phyloP scores from a whole-genome alignment of 1,284 basidiomycete genomes.

The Leccinum pachyderme region DNA sequence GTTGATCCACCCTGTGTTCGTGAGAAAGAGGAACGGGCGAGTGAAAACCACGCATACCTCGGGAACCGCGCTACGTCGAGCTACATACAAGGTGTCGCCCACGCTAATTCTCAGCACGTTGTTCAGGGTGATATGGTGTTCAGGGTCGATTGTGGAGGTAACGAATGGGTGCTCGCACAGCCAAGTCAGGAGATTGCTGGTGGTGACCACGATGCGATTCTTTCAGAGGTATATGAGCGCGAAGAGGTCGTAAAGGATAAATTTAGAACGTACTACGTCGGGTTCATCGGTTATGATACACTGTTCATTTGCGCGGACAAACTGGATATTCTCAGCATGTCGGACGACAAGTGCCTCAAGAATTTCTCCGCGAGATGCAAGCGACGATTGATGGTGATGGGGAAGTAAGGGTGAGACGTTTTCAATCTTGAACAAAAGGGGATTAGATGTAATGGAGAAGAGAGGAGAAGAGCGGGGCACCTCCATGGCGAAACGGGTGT shows the following conservation, averaged over 20 bases:
- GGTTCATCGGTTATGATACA: conserved; percentile 31
- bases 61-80: conserved; percentile 42
- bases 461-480: conserved; percentile 39
- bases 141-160: conserved; percentile 27
- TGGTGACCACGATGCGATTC: conserved; percentile 50
- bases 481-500: conserved; percentile 84
- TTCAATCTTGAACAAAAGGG: conserved; percentile 42
- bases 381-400: conserved; percentile 33
- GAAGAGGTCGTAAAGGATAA: neutral
- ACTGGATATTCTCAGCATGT: conserved; percentile 29
- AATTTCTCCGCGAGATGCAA: conserved; percentile 42
- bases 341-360: conserved; percentile 60
- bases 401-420: conserved; percentile 51
- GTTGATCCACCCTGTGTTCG: conserved; percentile 77
- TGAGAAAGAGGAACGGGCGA: conserved; percentile 17
- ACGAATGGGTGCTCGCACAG: conserved; percentile 36
- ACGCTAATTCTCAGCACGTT: conserved; percentile 25
- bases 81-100: conserved; percentile 51
- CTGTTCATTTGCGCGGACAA: conserved; percentile 43
- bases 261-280: conserved; percentile 34
- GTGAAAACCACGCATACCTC: conserved; percentile 37
- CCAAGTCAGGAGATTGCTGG: conserved; percentile 47
- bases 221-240: conserved; percentile 27
- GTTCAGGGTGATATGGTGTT: conserved; percentile 28
- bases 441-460: conserved; percentile 14